Conservation (phyloP, 192 early-diverging fungal genomes). For the Coemansia sp. region DNA sequence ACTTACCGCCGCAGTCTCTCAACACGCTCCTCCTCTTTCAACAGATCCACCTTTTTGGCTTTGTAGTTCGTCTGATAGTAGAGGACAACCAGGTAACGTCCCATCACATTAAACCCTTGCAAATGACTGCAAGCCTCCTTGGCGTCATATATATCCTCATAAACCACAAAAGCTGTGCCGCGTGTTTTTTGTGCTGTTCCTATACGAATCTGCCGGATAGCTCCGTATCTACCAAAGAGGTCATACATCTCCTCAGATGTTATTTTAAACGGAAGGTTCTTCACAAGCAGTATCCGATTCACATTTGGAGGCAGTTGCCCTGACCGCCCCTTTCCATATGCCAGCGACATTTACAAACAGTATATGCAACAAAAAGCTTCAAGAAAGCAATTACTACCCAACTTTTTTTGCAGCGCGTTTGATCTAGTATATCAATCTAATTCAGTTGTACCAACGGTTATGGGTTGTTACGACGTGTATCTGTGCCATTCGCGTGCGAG, state of each 20-base stretch:
- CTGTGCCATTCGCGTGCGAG: no score
- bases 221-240: conserved; percentile 95
- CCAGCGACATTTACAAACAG: conserved; percentile 31
- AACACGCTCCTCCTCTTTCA: conserved; percentile 73
- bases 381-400: no score
- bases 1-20: conserved; percentile 67
- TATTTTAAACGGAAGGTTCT: conserved; percentile 96
- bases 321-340: conserved; percentile 50
- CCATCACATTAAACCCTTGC: conserved; percentile 94
- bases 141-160: conserved; percentile 97
- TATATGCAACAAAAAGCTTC: no score
- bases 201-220: conserved; percentile 88
- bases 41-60: conserved; percentile 76
- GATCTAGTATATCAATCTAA: no score
- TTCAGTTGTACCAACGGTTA: no score
- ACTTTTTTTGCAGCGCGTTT: no score
- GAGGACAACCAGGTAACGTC: conserved; percentile 91
- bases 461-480: no score
- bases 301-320: conserved; percentile 89
- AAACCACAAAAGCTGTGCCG: conserved; percentile 96
- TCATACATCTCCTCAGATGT: conserved; percentile 97
- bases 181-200: conserved; percentile 83
- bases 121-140: conserved; percentile 96
- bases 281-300: conserved; percentile 90
- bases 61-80: conserved; percentile 85